Evolutionary conservation across 1,284 basidiomycete genomes (phyloP), one percentile per base, ranked within the genome.

Genomic region (Marasmius sp.): DNA sequence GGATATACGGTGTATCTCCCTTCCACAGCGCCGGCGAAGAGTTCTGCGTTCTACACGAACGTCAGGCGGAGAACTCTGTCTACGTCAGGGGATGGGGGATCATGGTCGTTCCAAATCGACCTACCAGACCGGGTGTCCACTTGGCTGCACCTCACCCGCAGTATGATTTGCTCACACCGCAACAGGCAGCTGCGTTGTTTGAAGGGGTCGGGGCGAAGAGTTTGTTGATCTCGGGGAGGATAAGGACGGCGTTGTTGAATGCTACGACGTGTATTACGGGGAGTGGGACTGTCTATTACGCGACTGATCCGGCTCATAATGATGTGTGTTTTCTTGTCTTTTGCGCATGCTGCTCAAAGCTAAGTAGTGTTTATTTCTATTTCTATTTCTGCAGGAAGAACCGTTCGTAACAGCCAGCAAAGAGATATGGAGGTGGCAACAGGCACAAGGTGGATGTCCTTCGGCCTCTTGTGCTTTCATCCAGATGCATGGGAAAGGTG

Each of bases 271-370:
- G 76, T 57, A 63, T 73, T n/a, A 54, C 39, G 9, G 58, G 47
- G 18, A 49, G 50, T 27, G 52, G 50, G 8, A 68, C 63, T 55
- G 56, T 22, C 43, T 81, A 79, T 66, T 79, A 74, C 51, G 72
- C 67, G 57, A 82, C 80, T 0, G 80, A 82, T 66, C 75, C 79
- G 22, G 69, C 77, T 3, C 80, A 82, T 67, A 77, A 79, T 59
- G 71, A 72, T 33, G 80, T 79, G 65, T 27, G 68, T 62, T 12
- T n/a, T 39, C 57, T 27, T 53, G 27, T 27, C 27, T 27, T 27
- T 27, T 2, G 2, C 27, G 27, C 27, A 2, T 27, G 27, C 27
- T 5, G 27, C 27, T 27, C 27, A n/a, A n/a, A n/a, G n/a, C n/a
- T n/a, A n/a, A n/a, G n/a, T n/a, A n/a, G n/a, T n/a, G n/a, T n/a